Evolutionary conservation across 495 filamentous ascomycete genomes (phyloP).

Genomic region (Penicillium lividum): DNA sequence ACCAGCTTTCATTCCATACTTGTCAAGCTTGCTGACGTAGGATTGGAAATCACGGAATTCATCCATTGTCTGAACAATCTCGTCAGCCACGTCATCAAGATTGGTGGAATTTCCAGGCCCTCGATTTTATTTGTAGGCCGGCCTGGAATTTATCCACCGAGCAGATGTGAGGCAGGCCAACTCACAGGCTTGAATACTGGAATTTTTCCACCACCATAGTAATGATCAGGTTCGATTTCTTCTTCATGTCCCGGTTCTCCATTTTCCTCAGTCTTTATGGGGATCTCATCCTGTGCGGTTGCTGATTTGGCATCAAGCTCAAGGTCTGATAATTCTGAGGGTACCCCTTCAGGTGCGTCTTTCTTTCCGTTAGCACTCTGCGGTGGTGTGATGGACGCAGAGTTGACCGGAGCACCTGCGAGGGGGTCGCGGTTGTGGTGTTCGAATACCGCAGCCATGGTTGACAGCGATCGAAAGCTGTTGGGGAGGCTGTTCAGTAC

Average conservation of each 20-base stretch:
- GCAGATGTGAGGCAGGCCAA: conserved; percentile 17
- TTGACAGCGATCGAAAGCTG: conserved; percentile 16
- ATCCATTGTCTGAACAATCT: conserved; percentile 66
- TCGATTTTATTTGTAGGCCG: background rate
- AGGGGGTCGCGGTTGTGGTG: conserved; percentile 31
- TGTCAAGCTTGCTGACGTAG: conserved; percentile 85
- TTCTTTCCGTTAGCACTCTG: conserved; percentile 49
- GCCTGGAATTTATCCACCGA: background rate
- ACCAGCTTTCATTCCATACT: conserved; percentile 94
- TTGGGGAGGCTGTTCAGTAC: conserved; percentile 14
- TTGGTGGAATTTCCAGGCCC: background rate
- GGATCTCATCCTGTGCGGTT: conserved; percentile 22
- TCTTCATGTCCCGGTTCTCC: conserved; percentile 36
- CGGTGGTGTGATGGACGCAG: conserved; percentile 47
- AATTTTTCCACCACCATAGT: conserved; percentile 79
- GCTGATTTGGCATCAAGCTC: conserved; percentile 42
- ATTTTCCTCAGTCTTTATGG: conserved; percentile 35
- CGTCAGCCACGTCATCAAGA: conserved; percentile 19
- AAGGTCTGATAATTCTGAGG: conserved; percentile 49
- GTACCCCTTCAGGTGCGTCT: conserved; percentile 42
- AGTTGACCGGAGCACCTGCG: conserved; percentile 29
- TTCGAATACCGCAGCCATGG: conserved; percentile 41
- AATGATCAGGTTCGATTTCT: conserved; percentile 81
- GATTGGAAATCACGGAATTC: conserved; percentile 90
- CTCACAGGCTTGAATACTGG: conserved; percentile 91